Conservation (phyloP, 441 rosid genomes). For the Pelargonium cotyledonis region DNA sequence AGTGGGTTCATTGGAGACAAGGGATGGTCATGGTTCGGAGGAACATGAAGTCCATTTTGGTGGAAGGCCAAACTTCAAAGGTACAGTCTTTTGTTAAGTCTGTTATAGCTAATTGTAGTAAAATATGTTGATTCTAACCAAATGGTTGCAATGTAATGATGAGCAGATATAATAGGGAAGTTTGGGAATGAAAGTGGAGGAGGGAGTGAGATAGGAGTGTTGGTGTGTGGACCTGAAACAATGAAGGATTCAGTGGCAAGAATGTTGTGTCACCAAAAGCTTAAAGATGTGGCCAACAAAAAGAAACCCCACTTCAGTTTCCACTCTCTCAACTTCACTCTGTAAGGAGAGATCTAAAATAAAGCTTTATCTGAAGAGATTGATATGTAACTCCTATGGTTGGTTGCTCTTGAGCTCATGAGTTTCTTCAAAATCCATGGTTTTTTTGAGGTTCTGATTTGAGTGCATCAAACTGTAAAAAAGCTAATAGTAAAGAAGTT, state of each 20-base stretch:
- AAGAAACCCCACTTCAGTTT: constrained; percentile 41
- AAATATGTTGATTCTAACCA: background rate
- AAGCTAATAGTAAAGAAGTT: too few species aligned
- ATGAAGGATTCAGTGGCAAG: constrained; percentile 63
- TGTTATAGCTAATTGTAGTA: background rate
- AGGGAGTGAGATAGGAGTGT: constrained; percentile 50
- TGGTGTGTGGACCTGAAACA: constrained; percentile 76
- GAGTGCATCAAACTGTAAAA: too few species aligned
- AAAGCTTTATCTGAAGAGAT: too few species aligned
- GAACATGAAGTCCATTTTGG: constrained; percentile 60
- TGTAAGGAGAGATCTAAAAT: constrained; percentile 21
- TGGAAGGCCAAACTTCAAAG: constrained; percentile 66
- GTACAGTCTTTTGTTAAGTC: constrained; percentile 25
- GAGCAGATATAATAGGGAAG: constrained; percentile 42
- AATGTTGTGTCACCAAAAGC: constrained; percentile 34
- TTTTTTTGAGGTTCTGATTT: too few species aligned
- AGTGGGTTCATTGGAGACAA: constrained; percentile 21
- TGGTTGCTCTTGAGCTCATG: too few species aligned
- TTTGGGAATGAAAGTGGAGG: constrained; percentile 34
- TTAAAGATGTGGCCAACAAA: constrained; percentile 27
- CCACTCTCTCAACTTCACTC: constrained; percentile 62
- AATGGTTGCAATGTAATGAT: constrained; percentile 6
- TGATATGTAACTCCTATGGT: too few species aligned
- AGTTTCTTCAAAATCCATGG: too few species aligned
- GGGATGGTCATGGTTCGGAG: constrained; percentile 24